phyloP scores from a whole-genome alignment of 495 filamentous ascomycete genomes.

The Penicillium antarcticum region DNA sequence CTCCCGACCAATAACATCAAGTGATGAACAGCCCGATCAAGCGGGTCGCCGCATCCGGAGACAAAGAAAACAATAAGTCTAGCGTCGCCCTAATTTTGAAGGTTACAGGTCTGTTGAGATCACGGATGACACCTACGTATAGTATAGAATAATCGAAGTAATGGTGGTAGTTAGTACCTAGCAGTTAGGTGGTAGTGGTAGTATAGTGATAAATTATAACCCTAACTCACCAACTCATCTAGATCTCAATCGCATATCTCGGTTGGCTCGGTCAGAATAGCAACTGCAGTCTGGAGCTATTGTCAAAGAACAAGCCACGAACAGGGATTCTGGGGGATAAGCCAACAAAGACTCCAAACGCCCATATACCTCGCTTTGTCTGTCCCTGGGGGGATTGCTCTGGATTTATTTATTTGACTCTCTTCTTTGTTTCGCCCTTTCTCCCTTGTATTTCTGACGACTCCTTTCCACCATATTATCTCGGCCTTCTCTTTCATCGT shows the following conservation, averaged over 20 bases:
- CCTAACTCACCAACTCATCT: neutral
- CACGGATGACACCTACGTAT: too few species aligned
- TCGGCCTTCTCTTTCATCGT: conserved; percentile 9
- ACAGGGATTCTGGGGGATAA: conserved; percentile 10
- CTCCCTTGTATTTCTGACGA: conserved; percentile 14
- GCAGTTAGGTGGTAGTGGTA: neutral
- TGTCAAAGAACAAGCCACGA: conserved; percentile 29
- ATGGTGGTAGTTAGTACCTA: too few species aligned
- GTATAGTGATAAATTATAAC: neutral
- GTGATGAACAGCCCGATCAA: conserved; percentile 8
- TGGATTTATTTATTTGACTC: neutral
- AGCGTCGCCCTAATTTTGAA: conserved; percentile 1
- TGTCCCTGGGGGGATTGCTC: conserved; percentile 1
- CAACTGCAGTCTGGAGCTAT: conserved; percentile 15
- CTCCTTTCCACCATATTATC: conserved; percentile 12
- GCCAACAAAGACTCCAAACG: conserved; percentile 13
- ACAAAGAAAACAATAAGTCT: conserved; percentile 39
- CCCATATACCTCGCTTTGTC: conserved; percentile 16
- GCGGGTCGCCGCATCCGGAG: conserved; percentile 40
- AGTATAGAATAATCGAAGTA: too few species aligned
- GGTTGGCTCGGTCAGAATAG: conserved; percentile 24
- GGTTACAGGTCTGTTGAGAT: too few species aligned
- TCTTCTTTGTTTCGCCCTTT: conserved; percentile 7
- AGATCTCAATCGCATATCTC: conserved; percentile 13
- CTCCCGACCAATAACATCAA: neutral